These are phyloP conservation scores for Cystofilobasidium ferigula DNA, from an alignment of 768 basidiomycete species.

Conservation along the genomic window DNA sequence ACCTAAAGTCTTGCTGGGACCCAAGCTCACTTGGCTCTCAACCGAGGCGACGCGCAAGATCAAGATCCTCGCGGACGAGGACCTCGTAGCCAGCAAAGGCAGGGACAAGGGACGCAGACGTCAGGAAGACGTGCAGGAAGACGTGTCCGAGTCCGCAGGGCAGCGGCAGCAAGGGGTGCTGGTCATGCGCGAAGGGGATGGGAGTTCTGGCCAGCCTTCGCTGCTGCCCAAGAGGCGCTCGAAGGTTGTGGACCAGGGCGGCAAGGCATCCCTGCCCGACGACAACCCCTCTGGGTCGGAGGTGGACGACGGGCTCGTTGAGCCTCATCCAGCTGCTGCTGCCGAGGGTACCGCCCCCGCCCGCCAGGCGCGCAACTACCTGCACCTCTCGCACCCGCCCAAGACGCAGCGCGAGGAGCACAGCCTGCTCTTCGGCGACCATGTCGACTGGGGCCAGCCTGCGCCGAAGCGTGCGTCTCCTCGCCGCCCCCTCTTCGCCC, in stretches of 20 bases:
- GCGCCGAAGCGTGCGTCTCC: conserved; percentile 27
- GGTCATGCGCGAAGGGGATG: no score
- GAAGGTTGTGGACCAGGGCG: no score
- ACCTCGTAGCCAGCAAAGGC: no score
- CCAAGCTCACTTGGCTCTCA: conserved; percentile 41
- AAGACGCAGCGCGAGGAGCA: conserved; percentile 60
- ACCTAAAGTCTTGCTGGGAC: conserved; percentile 39
- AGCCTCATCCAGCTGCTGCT: background rate
- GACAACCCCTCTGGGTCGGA: no score
- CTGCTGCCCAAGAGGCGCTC: no score
- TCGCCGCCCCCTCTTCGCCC: background rate
- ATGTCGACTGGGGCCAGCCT: conserved; percentile 50
- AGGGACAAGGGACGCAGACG: no score
- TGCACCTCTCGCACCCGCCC: conserved; percentile 49
- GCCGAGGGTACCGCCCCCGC: conserved; percentile 37
- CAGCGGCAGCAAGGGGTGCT: no score
- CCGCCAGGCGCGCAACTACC: conserved; percentile 55
- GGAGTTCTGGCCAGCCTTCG: no score
- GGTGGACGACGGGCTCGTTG: no score
- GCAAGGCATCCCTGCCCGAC: no score
- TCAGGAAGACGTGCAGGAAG: no score
- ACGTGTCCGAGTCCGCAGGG: no score
- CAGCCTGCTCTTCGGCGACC: conserved; percentile 70
- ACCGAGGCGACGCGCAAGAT: background rate
- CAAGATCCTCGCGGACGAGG: background rate